These are phyloP conservation scores for Scedosporium apiospermum DNA, from an alignment of 2,329 filamentous ascomycete genomes.

Conservation along the genomic window DNA sequence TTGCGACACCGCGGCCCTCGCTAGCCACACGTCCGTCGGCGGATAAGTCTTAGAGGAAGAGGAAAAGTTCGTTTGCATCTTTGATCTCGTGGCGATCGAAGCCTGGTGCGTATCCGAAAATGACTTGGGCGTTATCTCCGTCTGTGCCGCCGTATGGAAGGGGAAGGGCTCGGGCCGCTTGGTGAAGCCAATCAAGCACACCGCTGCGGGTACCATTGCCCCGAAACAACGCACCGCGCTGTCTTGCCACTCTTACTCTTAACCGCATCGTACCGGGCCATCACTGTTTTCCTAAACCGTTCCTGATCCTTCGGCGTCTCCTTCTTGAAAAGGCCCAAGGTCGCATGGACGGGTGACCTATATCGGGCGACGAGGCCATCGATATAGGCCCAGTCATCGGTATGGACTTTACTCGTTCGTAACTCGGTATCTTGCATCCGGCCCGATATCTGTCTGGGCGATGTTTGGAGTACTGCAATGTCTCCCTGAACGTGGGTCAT, in stretches of 20 bases:
- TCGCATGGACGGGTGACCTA: background rate
- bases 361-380: background rate
- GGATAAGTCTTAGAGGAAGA: background rate
- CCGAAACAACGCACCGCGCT: background rate
- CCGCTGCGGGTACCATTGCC: background rate
- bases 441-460: no score
- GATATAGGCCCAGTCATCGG: background rate
- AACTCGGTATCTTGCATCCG: no score
- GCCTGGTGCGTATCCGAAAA: no score
- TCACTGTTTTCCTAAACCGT: background rate
- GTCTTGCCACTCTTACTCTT: background rate
- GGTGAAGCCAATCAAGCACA: background rate
- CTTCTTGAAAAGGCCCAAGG: background rate
- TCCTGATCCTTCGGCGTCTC: background rate
- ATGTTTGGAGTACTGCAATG: no score
- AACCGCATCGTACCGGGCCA: background rate
- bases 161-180: background rate
- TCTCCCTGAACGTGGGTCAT: no score
- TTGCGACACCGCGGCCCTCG: background rate
- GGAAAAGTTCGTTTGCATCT: no score
- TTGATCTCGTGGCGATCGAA: no score
- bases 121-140: no score
- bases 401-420: no score
- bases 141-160: no score
- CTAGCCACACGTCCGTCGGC: background rate